Percentiles rank a stretch among this genome's conserved stretches.
These are phyloP conservation scores for Ustilago curta DNA, from an alignment of 1,284 basidiomycete species.

Conservation along the genomic window DNA sequence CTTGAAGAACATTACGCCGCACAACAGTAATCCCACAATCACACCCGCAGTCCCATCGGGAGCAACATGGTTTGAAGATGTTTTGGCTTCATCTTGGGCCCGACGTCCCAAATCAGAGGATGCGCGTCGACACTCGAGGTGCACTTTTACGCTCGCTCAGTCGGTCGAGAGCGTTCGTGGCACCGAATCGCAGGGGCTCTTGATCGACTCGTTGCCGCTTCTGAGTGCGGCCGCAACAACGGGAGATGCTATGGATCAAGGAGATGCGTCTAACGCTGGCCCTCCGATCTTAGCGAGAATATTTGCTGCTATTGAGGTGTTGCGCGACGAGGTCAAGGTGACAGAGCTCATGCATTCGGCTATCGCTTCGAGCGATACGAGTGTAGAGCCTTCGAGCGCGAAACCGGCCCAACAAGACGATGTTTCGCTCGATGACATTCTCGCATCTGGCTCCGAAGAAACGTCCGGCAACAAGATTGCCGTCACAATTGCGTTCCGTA, in stretches of 20 bases:
- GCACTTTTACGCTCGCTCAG: conserved; percentile 40
- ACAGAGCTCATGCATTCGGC: conserved; percentile 48
- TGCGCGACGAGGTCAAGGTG: conserved; percentile 45
- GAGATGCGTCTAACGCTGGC: neutral
- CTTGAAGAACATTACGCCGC: conserved; percentile 19
- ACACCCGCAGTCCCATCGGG: neutral
- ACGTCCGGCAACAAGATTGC: conserved; percentile 14
- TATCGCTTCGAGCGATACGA: conserved; percentile 21
- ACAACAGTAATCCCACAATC: conserved; percentile 3
- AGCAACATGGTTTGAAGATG: conserved; percentile 48
- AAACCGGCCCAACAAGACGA: conserved; percentile 5
- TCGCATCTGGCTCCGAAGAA: conserved; percentile 9
- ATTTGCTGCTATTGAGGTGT: conserved; percentile 43
- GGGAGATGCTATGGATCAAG: conserved; percentile 29
- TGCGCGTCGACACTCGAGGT: conserved; percentile 12
- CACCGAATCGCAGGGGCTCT: conserved; percentile 36
- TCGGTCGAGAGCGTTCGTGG: conserved; percentile 44
- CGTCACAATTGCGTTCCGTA: conserved; percentile 43
- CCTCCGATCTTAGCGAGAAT: conserved; percentile 31
- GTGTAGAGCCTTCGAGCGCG: neutral
- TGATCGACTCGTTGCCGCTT: conserved; percentile 43
- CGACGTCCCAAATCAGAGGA: conserved; percentile 10
- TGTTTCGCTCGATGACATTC: conserved; percentile 33
- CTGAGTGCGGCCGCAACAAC: neutral
- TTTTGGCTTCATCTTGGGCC: conserved; percentile 38